A percentile compares a stretch with the other conserved stretches of the same genome.
Conservation (phyloP, 2,329 filamentous ascomycete species). For the Knufia fluminis region DNA sequence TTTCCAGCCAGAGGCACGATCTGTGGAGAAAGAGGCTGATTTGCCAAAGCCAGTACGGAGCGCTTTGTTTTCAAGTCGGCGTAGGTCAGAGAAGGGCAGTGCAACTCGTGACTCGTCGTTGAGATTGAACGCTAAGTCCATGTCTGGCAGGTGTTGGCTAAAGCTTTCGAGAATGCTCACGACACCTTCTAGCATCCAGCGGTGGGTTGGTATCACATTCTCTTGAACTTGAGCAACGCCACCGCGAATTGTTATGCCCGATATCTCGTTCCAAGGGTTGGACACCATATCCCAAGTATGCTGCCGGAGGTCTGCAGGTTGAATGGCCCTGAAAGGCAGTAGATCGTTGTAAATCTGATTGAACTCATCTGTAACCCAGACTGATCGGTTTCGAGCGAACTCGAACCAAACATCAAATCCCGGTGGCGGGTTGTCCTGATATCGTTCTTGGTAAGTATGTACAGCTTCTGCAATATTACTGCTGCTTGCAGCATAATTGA, state of each 20-base stretch:
- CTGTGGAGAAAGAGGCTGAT: conserved; percentile 28
- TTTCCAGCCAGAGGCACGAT: conserved; percentile 32
- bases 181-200: conserved; percentile 50
- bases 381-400: conserved; percentile 44
- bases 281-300: conserved; percentile 45
- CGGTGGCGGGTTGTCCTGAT: conserved; percentile 48
- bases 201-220: conserved; percentile 46
- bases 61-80: conserved; percentile 28
- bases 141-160: conserved; percentile 48
- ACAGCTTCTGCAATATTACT: conserved; percentile 42
- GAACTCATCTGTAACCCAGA: conserved; percentile 50
- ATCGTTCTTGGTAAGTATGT: conserved; percentile 42
- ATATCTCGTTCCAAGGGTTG: conserved; percentile 47
- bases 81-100: conserved; percentile 40
- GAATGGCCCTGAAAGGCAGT: conserved; percentile 45
- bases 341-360: conserved; percentile 51
- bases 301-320: conserved; percentile 42
- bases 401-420: conserved; percentile 53
- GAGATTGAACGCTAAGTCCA: conserved; percentile 56
- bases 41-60: conserved; percentile 13
- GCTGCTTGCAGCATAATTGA: conserved; percentile 39
- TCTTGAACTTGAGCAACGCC: conserved; percentile 43
- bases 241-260: conserved; percentile 47
- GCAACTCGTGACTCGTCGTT: conserved; percentile 52
- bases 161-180: conserved; percentile 47